Evolutionary conservation across 345 rosid genomes (phyloP).

Genomic region (Hibiscus syriacus): DNA sequence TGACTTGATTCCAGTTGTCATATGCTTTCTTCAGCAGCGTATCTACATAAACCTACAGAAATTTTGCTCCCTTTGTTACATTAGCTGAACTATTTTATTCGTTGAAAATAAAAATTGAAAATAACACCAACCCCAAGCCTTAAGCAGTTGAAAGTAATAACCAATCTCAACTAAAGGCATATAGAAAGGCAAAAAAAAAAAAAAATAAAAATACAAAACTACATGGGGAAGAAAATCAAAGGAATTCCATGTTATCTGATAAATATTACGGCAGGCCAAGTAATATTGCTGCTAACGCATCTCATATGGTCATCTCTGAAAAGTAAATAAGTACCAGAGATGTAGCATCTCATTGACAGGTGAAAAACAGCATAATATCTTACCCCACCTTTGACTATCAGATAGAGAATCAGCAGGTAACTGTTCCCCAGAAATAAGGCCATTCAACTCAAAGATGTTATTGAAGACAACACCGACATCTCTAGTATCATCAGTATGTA

Average conservation of each 20-base stretch:
- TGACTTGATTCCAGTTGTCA: conserved; percentile 77
- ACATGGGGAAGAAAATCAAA: background rate
- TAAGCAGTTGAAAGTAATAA: background rate
- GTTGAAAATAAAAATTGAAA: background rate
- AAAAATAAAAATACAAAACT: too few relatives aligned
- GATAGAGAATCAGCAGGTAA: conserved; percentile 71
- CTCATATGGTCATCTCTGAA: background rate
- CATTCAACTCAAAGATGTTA: conserved; percentile 73
- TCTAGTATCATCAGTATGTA: conserved; percentile 77
- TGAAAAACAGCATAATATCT: background rate
- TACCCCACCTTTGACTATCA: conserved; percentile 76
- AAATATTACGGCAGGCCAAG: background rate
- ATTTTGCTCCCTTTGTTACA: background rate
- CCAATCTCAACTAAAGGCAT: background rate
- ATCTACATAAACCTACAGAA: conserved; percentile 75
- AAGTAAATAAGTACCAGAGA: background rate
- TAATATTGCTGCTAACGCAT: background rate
- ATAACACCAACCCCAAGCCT: background rate
- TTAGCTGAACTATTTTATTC: background rate
- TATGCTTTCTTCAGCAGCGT: conserved; percentile 86
- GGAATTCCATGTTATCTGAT: background rate
- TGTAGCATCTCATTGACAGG: background rate
- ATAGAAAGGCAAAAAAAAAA: background rate
- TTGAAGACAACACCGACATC: conserved; percentile 77
- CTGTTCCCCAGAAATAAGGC: conserved; percentile 83